These are phyloP conservation scores for Leptomonas seymouri DNA, from an alignment of 208 protist species.

Conservation along the genomic window DNA sequence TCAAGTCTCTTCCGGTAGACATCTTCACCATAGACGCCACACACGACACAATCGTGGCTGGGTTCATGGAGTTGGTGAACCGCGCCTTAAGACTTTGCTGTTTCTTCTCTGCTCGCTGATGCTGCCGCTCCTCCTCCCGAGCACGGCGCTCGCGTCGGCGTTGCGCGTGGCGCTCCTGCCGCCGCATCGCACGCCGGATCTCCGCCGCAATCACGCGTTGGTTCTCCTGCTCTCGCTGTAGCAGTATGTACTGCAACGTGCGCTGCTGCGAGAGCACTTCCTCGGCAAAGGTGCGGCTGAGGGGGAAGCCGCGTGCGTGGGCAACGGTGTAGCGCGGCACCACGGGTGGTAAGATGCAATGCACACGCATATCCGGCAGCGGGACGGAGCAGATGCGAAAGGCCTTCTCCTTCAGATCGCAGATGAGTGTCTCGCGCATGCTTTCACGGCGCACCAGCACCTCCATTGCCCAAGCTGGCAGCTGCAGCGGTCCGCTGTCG, in stretches of 20 bases:
- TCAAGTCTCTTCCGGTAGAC: neutral
- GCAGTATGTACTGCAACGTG: conserved; percentile 42
- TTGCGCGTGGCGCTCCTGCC: conserved; percentile 23
- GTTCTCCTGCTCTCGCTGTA: conserved; percentile 44
- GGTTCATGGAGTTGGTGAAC: conserved; percentile 18
- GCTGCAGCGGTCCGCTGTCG: conserved; percentile 15
- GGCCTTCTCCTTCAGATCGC: conserved; percentile 48
- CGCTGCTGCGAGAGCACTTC: conserved; percentile 66
- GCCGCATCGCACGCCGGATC: conserved; percentile 22
- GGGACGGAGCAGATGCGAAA: conserved; percentile 55
- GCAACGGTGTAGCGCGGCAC: conserved; percentile 66
- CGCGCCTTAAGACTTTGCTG: neutral
- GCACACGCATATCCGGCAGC: conserved; percentile 76
- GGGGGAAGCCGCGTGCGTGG: conserved; percentile 50
- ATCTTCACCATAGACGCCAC: conserved; percentile 33
- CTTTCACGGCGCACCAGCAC: conserved; percentile 46
- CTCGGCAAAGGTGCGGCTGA: conserved; percentile 67
- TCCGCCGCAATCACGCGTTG: conserved; percentile 23
- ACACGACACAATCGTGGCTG: conserved; percentile 20
- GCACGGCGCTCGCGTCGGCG: conserved; percentile 23
- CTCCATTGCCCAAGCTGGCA: conserved; percentile 40
- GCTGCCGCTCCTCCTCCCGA: conserved; percentile 16
- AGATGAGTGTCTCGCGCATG: conserved; percentile 62
- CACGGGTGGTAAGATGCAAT: conserved; percentile 54
- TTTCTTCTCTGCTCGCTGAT: conserved; percentile 19